phyloP scores from a whole-genome alignment of 306 rosid genomes.

The Phaseolus lunatus region DNA sequence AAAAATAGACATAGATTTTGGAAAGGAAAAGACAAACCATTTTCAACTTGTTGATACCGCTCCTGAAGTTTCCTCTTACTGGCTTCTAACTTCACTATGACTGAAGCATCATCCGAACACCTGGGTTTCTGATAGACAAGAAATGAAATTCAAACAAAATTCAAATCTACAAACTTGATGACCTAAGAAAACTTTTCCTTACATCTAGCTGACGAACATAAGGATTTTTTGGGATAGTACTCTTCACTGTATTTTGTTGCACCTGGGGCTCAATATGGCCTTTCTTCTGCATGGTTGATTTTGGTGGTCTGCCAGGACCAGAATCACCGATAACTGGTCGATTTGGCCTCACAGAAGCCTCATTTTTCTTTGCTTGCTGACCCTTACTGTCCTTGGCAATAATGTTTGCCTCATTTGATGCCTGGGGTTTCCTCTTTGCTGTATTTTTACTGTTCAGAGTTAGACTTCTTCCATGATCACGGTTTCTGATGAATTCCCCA shows the following conservation, averaged over 20 bases:
- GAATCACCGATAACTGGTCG: conserved; percentile 50
- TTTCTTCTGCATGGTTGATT: conserved; percentile 51
- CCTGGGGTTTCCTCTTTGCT: conserved; percentile 52
- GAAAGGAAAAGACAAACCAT: conserved; percentile 53
- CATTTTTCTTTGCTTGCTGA: conserved; percentile 56
- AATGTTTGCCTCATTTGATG: conserved; percentile 43
- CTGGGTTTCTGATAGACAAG: conserved; percentile 53
- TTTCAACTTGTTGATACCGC: conserved; percentile 89
- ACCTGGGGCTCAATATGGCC: conserved; percentile 40
- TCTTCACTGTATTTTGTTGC: conserved; percentile 52
- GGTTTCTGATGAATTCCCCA: conserved; percentile 57
- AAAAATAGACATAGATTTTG: not conserved
- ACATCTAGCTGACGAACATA: conserved; percentile 54
- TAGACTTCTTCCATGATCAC: not conserved
- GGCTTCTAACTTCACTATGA: conserved; percentile 66
- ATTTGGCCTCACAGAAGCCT: conserved; percentile 52
- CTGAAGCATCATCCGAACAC: conserved; percentile 59
- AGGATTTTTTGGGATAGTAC: conserved; percentile 56
- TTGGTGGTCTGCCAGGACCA: conserved; percentile 67
- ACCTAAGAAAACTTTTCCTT: conserved; percentile 35
- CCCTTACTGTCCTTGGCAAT: conserved; percentile 51
- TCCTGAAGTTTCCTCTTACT: conserved; percentile 85
- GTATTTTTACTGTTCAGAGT: conserved; percentile 30
- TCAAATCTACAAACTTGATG: conserved; percentile 19
- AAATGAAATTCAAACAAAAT: conserved; percentile 42